Percentiles rank a stretch among this genome's conserved stretches.
Conservation (phyloP, 1,284 basidiomycete species). For the Irpex rosettiformis region DNA sequence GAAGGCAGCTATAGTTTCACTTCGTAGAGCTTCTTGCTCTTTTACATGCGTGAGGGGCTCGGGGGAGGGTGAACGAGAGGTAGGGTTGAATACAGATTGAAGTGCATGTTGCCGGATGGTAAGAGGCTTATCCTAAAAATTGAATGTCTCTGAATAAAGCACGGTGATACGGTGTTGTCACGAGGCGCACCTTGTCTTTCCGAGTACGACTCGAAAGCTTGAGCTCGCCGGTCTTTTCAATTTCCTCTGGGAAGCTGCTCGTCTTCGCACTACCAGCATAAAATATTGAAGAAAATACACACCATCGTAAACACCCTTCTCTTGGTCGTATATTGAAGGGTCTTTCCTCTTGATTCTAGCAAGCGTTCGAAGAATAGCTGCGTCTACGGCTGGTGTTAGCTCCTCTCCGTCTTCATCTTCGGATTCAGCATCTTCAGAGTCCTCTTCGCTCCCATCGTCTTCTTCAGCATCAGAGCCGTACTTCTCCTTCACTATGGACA, state of each 20-base stretch:
- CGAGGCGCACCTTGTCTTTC: constrained; percentile 53
- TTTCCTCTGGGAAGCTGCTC: constrained; percentile 53
- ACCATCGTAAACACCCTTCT: constrained; percentile 77
- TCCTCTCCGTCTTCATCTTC: constrained; percentile 97
- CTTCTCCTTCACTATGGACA: constrained; percentile 86
- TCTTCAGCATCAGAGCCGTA: constrained; percentile 72
- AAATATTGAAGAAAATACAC: constrained; percentile 21
- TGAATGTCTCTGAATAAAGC: too few relatives aligned
- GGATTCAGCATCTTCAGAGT: constrained; percentile 76
- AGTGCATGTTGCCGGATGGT: constrained; percentile 60
- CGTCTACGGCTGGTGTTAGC: constrained; percentile 92
- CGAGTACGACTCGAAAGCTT: constrained; percentile 18
- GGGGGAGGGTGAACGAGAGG: constrained; percentile 52
- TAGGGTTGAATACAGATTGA: too few relatives aligned
- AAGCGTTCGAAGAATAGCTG: constrained; percentile 90
- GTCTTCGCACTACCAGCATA: not conserved
- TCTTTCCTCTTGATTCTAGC: constrained; percentile 84
- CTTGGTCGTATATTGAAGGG: constrained; percentile 77
- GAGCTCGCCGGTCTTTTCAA: constrained; percentile 39
- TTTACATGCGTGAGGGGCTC: constrained; percentile 70
- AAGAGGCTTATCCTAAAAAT: constrained; percentile 46
- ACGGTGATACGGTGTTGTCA: too few relatives aligned
- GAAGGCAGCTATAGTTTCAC: constrained; percentile 86
- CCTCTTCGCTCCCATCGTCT: constrained; percentile 47
- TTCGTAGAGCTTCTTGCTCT: constrained; percentile 74